These are phyloP conservation scores for Stephania yunnanensis DNA, from an alignment of 164 flowering plant genomes.

Conservation along the genomic window DNA sequence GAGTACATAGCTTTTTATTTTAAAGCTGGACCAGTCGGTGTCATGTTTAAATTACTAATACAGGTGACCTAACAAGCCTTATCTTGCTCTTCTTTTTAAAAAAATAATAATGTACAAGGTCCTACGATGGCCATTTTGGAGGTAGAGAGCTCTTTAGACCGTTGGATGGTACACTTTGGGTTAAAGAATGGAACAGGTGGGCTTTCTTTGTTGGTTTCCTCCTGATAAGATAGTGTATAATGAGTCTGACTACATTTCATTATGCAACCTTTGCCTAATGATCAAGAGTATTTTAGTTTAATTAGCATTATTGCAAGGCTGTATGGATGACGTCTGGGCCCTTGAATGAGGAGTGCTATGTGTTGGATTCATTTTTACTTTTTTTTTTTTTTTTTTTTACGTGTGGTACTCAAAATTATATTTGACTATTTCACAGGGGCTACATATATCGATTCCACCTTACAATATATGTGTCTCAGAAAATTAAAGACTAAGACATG, in stretches of 20 bases:
- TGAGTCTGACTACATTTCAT: not conserved
- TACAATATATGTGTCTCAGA: too few species aligned
- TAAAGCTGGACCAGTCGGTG: not conserved
- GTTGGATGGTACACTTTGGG: not conserved
- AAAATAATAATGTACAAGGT: not conserved
- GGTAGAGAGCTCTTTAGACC: not conserved
- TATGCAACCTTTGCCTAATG: not conserved
- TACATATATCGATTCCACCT: too few species aligned
- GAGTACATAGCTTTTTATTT: not conserved
- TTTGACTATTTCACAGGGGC: too few species aligned
- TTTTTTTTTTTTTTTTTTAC: too few species aligned
- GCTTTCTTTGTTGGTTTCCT: not conserved
- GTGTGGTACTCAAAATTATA: too few species aligned
- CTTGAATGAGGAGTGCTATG: not conserved
- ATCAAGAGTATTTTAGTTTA: not conserved
- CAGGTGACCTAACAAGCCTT: not conserved
- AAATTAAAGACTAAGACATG: too few species aligned
- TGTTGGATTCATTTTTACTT: too few species aligned
- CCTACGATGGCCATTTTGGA: not conserved
- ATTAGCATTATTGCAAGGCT: too few species aligned
- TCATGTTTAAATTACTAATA: not conserved
- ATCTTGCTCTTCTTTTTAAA: not conserved
- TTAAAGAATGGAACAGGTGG: conserved; percentile 1
- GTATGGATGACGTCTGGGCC: not conserved
- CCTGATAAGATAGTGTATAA: not conserved